Percentiles rank a stretch among this genome's conserved stretches.
Evolutionary conservation across 2,329 filamentous ascomycete genomes (phyloP).

Genomic region (Trichoderma guizhouense): DNA sequence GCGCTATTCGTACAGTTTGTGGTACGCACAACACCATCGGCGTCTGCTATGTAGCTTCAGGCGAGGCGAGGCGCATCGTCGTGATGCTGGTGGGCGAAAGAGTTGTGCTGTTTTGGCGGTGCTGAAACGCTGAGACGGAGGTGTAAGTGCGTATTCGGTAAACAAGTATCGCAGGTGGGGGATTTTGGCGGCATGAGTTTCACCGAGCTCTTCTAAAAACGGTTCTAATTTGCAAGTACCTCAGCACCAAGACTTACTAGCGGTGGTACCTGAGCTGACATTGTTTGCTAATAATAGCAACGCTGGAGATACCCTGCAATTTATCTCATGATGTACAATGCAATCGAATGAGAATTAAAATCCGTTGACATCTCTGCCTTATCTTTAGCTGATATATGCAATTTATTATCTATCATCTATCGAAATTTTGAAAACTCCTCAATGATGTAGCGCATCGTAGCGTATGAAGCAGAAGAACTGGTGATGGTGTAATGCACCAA

Average conservation of each 20-base stretch:
- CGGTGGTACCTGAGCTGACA: neutral
- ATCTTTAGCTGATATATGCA: neutral
- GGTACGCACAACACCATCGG: constrained; percentile 10
- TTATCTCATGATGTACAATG: neutral
- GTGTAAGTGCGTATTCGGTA: constrained; percentile 1
- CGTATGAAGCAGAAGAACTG: neutral
- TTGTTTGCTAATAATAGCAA: neutral
- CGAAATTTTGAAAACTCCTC: neutral
- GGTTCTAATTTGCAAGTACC: neutral
- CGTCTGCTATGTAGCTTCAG: neutral
- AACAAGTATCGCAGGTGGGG: constrained; percentile 6
- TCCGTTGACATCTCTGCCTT: neutral
- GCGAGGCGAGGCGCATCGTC: constrained; percentile 11
- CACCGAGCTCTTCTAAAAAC: neutral
- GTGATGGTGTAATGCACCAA: neutral
- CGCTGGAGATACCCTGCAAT: neutral
- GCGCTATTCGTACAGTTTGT: constrained; percentile 8
- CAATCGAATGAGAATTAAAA: neutral
- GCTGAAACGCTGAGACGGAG: neutral
- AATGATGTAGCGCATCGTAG: neutral
- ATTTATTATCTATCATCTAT: neutral
- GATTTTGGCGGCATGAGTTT: neutral
- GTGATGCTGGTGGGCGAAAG: neutral
- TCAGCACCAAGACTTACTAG: neutral
- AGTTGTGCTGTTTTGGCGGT: neutral